Percentiles rank a stretch among this genome's conserved stretches.
Conservation (phyloP, 352 stramenopile genomes). For the Phytophthora pini region DNA sequence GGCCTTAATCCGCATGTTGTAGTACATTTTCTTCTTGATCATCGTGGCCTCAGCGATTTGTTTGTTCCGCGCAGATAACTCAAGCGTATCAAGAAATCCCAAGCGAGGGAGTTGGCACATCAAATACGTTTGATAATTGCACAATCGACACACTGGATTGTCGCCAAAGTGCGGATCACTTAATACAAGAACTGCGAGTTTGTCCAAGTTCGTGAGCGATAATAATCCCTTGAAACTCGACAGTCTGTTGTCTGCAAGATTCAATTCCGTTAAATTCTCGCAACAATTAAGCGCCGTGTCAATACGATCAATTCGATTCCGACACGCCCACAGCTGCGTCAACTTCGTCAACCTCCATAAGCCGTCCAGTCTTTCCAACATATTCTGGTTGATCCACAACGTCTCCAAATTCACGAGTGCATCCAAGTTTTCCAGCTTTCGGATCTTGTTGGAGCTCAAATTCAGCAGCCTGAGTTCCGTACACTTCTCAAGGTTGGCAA, state of each 20-base stretch:
- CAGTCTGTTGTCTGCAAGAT: conserved; percentile 86
- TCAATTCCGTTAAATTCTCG: conserved; percentile 74
- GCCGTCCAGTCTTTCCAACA: conserved; percentile 59
- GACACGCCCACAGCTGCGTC: conserved; percentile 73
- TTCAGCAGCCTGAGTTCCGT: conserved; percentile 68
- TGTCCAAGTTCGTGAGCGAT: conserved; percentile 71
- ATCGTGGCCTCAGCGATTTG: conserved; percentile 91
- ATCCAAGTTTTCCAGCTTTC: conserved; percentile 59
- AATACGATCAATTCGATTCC: conserved; percentile 78
- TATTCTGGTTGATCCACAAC: conserved; percentile 88
- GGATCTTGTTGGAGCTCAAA: conserved; percentile 74
- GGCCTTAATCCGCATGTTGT: conserved; percentile 94
- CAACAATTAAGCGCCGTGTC: conserved; percentile 68
- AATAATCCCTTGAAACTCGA: conserved; percentile 89
- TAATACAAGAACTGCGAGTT: conserved; percentile 68
- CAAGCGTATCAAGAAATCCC: conserved; percentile 72
- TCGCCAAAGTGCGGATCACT: conserved; percentile 91
- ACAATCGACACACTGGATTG: conserved; percentile 91
- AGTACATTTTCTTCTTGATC: conserved; percentile 96
- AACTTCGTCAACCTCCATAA: conserved; percentile 61
- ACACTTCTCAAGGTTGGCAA: conserved; percentile 55
- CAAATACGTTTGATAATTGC: conserved; percentile 94
- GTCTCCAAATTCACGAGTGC: conserved; percentile 64
- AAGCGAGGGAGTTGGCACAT: conserved; percentile 87
- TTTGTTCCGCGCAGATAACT: conserved; percentile 83